Conservation (phyloP, 2,329 filamentous ascomycete genomes). For the Ascochyta clinopodiicola region DNA sequence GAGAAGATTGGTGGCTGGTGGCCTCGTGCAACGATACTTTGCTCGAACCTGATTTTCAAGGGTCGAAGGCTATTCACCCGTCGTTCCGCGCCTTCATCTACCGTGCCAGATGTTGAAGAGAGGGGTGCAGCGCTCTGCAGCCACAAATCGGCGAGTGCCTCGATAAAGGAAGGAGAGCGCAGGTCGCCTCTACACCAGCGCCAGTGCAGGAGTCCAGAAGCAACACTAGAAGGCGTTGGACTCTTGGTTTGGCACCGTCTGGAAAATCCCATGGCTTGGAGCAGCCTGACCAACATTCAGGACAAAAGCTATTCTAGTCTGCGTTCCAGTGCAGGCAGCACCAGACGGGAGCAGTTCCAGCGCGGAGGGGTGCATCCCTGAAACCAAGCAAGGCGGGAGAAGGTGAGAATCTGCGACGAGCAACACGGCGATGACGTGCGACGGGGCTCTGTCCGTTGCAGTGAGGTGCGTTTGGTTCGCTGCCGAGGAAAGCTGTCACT, state of each 20-base stretch:
- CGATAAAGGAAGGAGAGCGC: conserved; percentile 22
- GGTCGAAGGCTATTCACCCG: neutral
- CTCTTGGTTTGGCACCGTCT: conserved; percentile 7
- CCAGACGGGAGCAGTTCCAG: conserved; percentile 5
- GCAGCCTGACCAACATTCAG: conserved; percentile 4
- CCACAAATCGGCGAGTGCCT: conserved; percentile 11
- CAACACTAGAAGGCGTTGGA: conserved; percentile 19
- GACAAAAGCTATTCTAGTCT: conserved; percentile 3
- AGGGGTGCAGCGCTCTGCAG: conserved; percentile 9
- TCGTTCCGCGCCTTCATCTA: neutral
- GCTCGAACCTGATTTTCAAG: neutral
- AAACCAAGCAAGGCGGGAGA: conserved; percentile 5
- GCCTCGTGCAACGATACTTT: neutral
- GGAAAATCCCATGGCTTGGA: conserved; percentile 6
- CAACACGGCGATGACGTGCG: conserved; percentile 8
- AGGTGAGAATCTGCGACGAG: neutral
- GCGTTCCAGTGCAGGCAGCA: neutral
- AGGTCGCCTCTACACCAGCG: conserved; percentile 11
- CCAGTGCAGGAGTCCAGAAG: conserved; percentile 27
- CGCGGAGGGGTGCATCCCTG: conserved; percentile 3
- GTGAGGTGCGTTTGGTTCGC: conserved; percentile 5
- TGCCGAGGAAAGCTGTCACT: neutral
- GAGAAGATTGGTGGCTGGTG: neutral
- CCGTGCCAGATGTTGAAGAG: neutral
- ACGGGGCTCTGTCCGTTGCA: neutral